Conservation (phyloP, 371 early-diverging fungal genomes). For the Mucor lusitanicus region DNA sequence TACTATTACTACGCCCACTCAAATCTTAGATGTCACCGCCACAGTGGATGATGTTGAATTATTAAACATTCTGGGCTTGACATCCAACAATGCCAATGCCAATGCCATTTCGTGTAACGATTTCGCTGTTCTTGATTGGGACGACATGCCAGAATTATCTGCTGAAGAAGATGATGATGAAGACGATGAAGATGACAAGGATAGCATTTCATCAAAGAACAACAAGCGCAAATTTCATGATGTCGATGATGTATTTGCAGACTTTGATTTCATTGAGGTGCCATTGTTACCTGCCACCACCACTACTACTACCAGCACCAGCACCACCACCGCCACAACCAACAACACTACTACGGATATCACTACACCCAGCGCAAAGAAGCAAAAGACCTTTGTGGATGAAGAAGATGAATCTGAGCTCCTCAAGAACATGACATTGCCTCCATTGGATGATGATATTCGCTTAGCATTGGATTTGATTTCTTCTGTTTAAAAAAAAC, state of each 20-base stretch:
- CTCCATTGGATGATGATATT: conserved; percentile 22
- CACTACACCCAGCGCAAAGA: not conserved
- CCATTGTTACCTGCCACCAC: not conserved
- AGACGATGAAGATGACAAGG: not conserved
- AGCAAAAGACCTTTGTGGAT: conserved; percentile 19
- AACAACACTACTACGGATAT: not conserved
- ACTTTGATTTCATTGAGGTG: conserved; percentile 37
- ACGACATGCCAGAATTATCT: conserved; percentile 28
- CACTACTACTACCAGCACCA: too few species aligned
- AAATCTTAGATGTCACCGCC: not conserved
- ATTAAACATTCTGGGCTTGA: conserved; percentile 21
- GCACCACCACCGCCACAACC: too few species aligned
- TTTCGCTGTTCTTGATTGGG: conserved; percentile 24
- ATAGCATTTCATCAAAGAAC: conserved; percentile 6
- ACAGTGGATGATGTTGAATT: conserved; percentile 25
- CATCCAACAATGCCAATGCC: conserved; percentile 3
- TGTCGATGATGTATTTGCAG: conserved; percentile 21
- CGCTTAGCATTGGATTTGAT: conserved; percentile 27
- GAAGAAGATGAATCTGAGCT: conserved; percentile 15
- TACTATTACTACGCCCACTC: not conserved
- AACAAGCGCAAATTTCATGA: conserved; percentile 21
- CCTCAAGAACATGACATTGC: conserved; percentile 11
- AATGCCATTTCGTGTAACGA: conserved; percentile 9
- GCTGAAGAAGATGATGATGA: conserved; percentile 30
- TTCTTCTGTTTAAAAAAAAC: conserved; percentile 3